phyloP scores from a whole-genome alignment of 176 grass and related monocot species.

The Calamus simplicifolius region DNA sequence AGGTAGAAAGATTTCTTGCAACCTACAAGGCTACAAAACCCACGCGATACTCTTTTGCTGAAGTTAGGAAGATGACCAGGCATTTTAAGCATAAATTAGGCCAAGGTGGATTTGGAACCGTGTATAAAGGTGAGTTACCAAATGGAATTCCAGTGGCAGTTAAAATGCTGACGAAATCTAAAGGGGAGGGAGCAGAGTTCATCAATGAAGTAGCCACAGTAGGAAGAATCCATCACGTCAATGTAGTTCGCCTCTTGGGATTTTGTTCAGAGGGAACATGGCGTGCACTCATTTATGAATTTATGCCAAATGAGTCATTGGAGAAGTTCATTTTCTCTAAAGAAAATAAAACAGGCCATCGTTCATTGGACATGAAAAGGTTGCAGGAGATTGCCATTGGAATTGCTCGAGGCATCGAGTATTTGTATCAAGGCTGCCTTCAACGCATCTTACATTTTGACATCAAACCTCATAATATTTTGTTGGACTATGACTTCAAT shows the following conservation, averaged over 20 bases:
- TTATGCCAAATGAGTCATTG: constrained; percentile 4
- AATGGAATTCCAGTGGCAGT: constrained; percentile 1
- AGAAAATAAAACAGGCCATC: neutral
- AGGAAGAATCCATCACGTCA: constrained; percentile 1
- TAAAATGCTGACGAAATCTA: neutral
- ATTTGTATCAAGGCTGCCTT: constrained; percentile 6
- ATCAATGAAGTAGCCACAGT: constrained; percentile 1
- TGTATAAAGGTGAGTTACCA: too few species aligned
- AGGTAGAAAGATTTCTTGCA: neutral
- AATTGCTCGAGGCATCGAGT: constrained; percentile 1
- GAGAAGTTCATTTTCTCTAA: constrained; percentile 23
- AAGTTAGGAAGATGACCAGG: constrained; percentile 3
- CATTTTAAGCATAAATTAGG: constrained; percentile 1
- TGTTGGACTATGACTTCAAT: neutral
- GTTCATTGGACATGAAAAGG: neutral
- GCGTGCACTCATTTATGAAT: neutral
- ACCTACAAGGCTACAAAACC: neutral
- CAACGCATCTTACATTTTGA: constrained; percentile 9
- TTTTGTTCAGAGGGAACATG: neutral
- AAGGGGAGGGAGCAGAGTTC: constrained; percentile 3
- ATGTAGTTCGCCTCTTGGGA: neutral
- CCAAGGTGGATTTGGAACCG: too few species aligned
- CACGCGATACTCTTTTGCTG: neutral
- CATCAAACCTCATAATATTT: constrained; percentile 6
- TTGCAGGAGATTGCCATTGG: neutral